Conservation (phyloP, 176 grass and related monocot genomes). For the Oryza nivara region DNA sequence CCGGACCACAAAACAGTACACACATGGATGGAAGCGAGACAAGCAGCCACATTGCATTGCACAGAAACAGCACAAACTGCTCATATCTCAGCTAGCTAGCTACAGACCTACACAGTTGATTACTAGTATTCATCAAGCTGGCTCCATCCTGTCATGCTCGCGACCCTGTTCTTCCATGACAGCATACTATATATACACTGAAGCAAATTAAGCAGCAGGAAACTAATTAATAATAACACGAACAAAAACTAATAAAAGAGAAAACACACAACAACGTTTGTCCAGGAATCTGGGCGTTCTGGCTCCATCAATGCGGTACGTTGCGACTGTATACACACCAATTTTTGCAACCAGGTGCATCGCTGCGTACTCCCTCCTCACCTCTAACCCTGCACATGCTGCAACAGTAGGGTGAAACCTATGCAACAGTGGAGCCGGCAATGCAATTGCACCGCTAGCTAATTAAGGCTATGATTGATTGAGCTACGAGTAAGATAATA, state of each 20-base stretch:
- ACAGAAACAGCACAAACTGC: not conserved
- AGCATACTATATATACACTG: not conserved
- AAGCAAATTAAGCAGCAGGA: not conserved
- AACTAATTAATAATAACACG: not conserved
- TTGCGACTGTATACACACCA: not conserved
- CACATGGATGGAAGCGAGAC: not conserved
- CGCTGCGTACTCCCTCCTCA: not conserved
- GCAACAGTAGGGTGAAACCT: constrained; percentile 31
- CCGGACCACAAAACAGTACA: not conserved
- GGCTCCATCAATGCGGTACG: not conserved
- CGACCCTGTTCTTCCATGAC: constrained; percentile 6
- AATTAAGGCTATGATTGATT: too few relatives aligned
- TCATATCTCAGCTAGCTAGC: not conserved
- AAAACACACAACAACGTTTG: not conserved
- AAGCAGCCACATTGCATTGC: not conserved
- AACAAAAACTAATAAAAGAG: not conserved
- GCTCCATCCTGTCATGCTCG: constrained; percentile 11
- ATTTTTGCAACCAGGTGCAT: not conserved
- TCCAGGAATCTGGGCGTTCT: not conserved
- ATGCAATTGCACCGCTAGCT: not conserved
- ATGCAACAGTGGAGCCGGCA: constrained; percentile 31
- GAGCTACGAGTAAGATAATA: too few relatives aligned
- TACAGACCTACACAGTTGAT: not conserved
- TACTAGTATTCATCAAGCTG: not conserved
- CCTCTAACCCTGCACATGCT: constrained; percentile 36